These are phyloP conservation scores for Candida chauliodis DNA, from an alignment of 805 yeast species.

Conservation along the genomic window DNA sequence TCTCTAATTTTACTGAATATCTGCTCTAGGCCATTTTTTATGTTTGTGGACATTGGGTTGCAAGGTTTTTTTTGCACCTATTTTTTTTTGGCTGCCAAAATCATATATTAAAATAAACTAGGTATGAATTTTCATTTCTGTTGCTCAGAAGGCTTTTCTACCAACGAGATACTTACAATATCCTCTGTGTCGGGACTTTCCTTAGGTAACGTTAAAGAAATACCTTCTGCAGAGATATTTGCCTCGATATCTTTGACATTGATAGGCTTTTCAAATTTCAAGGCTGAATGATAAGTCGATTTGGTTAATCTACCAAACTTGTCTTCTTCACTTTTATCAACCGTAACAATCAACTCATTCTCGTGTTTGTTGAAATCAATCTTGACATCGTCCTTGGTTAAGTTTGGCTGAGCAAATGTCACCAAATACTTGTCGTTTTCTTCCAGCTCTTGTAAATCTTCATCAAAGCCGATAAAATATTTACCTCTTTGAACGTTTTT, in stretches of 20 bases:
- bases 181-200: constrained; percentile 9
- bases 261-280: constrained; percentile 22
- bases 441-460: constrained; percentile 21
- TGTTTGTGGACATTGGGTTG: neutral
- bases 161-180: constrained; percentile 3
- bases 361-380: constrained; percentile 21
- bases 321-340: constrained; percentile 14
- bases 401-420: constrained; percentile 12
- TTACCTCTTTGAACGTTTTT: constrained; percentile 8
- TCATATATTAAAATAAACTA: neutral
- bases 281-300: constrained; percentile 17
- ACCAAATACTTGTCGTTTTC: constrained; percentile 22
- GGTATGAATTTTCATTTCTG: no score
- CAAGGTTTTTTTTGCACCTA: no score
- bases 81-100: neutral
- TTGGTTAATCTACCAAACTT: constrained; percentile 12
- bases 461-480: constrained; percentile 13
- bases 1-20: neutral
- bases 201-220: constrained; percentile 21
- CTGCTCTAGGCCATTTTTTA: constrained; percentile 1
- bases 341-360: constrained; percentile 20
- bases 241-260: constrained; percentile 19
- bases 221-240: constrained; percentile 16
- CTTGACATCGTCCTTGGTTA: constrained; percentile 18
- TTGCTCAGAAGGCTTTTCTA: no score